Conservation (phyloP, 2,329 filamentous ascomycete genomes). For the Rhinocladiella similis region DNA sequence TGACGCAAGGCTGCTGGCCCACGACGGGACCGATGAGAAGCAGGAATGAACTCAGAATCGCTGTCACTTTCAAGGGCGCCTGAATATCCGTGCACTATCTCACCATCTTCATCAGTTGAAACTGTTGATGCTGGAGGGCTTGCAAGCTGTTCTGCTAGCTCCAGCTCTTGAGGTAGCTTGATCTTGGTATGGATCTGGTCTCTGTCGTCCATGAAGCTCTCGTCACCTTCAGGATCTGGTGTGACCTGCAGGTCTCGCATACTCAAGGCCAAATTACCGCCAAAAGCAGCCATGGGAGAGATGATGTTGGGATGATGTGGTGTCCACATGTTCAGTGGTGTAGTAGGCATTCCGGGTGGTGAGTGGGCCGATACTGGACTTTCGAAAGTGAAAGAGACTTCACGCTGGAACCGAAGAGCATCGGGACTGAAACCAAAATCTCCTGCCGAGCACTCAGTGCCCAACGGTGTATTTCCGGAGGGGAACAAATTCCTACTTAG, state of each 20-base stretch:
- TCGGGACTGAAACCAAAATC: conserved; percentile 25
- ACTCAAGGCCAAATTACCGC: conserved; percentile 13
- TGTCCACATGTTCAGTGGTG: conserved; percentile 3
- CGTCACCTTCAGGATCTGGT: conserved; percentile 18
- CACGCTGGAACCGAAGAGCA: conserved; percentile 3
- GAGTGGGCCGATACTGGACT: background rate
- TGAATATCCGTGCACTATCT: background rate
- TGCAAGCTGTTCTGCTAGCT: conserved; percentile 16
- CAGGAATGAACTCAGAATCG: conserved; percentile 22
- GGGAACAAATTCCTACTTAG: conserved; percentile 20
- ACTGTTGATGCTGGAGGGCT: conserved; percentile 19
- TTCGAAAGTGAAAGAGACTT: background rate
- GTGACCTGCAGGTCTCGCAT: conserved; percentile 26
- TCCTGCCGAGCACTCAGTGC: conserved; percentile 18
- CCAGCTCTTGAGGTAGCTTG: conserved; percentile 23
- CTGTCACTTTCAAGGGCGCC: conserved; percentile 9
- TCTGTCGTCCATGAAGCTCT: conserved; percentile 12
- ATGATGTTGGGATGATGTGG: conserved; percentile 3
- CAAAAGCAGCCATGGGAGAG: background rate
- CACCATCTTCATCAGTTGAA: conserved; percentile 11
- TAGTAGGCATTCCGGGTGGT: background rate
- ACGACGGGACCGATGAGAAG: background rate
- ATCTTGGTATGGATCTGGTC: conserved; percentile 14
- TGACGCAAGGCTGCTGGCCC: conserved; percentile 2
- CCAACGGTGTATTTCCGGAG: conserved; percentile 14